Conservation (phyloP, 768 basidiomycete species). For the Termitomyces sp. region DNA sequence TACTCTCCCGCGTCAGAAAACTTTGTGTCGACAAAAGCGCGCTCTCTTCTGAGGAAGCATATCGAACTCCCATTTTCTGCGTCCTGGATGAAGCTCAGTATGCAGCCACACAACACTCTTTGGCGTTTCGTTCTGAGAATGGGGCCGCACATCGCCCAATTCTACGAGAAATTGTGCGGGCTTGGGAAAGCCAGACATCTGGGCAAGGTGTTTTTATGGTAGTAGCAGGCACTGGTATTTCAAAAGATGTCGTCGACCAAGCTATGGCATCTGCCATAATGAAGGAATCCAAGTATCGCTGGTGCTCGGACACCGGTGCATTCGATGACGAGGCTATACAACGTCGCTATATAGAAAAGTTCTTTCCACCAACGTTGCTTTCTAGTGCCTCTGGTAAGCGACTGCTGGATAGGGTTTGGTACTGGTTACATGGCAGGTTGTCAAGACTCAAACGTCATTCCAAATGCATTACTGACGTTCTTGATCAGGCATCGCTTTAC, state of each 20-base stretch:
- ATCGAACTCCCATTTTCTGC: conserved; percentile 37
- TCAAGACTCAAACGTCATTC: neutral
- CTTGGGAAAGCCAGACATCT: conserved; percentile 36
- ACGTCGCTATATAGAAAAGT: conserved; percentile 33
- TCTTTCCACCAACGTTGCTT: conserved; percentile 31
- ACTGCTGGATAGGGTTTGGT: conserved; percentile 37
- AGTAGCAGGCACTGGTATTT: conserved; percentile 43
- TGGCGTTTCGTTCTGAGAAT: conserved; percentile 36
- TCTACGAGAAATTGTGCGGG: conserved; percentile 39
- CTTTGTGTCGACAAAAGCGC: conserved; percentile 16
- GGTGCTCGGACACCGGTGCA: conserved; percentile 43
- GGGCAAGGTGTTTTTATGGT: conserved; percentile 41
- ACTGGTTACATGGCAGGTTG: conserved; percentile 46
- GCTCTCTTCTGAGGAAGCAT: conserved; percentile 14
- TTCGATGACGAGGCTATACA: conserved; percentile 34
- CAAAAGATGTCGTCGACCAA: conserved; percentile 41
- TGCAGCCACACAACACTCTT: conserved; percentile 35
- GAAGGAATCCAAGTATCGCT: conserved; percentile 43
- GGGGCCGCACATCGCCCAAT: conserved; percentile 34
- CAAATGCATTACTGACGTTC: neutral
- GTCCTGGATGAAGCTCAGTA: conserved; percentile 45
- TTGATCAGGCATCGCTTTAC: conserved; percentile 41
- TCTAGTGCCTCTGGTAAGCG: conserved; percentile 25
- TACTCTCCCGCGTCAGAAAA: conserved; percentile 30
- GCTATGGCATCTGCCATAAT: conserved; percentile 45